Percentiles rank a stretch among this genome's conserved stretches.
phyloP scores from a whole-genome alignment of 2,329 filamentous ascomycete species.

The Fusarium xyrophilum region DNA sequence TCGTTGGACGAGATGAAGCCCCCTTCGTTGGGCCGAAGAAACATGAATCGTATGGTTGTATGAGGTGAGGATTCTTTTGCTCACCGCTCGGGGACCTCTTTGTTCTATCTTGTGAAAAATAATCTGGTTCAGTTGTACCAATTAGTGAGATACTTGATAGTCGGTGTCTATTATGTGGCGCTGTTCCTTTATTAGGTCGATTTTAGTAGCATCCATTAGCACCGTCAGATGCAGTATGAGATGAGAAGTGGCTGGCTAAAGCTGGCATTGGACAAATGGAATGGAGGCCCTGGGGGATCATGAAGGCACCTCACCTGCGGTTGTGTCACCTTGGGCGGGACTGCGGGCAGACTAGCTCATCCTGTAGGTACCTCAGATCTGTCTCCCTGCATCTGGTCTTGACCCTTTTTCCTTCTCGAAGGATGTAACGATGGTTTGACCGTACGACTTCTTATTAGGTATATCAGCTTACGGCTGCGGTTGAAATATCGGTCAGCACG shows the following conservation, averaged over 20 bases:
- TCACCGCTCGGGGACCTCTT: slow-evolving; percentile 9
- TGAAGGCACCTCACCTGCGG: slow-evolving; percentile 13
- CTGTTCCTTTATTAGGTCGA: not conserved
- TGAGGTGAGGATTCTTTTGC: slow-evolving; percentile 6
- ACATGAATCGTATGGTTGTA: slow-evolving; percentile 1
- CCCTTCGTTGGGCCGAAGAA: not conserved
- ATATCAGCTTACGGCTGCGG: slow-evolving; percentile 30
- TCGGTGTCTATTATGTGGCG: not conserved
- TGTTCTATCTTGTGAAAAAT: not conserved
- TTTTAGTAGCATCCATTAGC: not conserved
- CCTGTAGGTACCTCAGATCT: slow-evolving; percentile 20
- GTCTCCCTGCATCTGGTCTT: slow-evolving; percentile 15
- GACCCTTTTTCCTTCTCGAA: slow-evolving; percentile 16
- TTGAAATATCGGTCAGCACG: slow-evolving; percentile 27
- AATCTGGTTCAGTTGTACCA: not conserved
- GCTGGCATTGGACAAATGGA: slow-evolving; percentile 10
- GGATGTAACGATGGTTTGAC: slow-evolving; percentile 25
- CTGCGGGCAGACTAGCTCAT: slow-evolving; percentile 4
- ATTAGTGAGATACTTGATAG: not conserved
- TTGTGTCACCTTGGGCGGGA: slow-evolving; percentile 30
- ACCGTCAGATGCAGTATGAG: slow-evolving; percentile 24
- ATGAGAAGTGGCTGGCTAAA: slow-evolving; percentile 22
- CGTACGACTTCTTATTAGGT: slow-evolving; percentile 24
- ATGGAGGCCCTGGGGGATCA: slow-evolving; percentile 16
- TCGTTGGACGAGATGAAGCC: slow-evolving; percentile 17